phyloP scores from a whole-genome alignment of 2,329 filamentous ascomycete genomes.

The Fusarium nygamai region DNA sequence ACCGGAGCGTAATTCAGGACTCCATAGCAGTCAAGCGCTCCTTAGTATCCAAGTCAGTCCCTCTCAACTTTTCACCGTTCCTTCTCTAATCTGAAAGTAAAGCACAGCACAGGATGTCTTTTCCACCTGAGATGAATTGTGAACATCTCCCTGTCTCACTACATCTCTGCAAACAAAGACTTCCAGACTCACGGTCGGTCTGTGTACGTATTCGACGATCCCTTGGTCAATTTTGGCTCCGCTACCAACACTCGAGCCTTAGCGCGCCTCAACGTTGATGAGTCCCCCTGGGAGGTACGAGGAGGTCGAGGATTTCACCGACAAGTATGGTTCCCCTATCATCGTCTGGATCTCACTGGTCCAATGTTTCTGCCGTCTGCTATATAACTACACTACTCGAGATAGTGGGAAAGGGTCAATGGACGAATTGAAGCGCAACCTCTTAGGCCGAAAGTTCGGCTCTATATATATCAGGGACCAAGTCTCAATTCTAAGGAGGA shows the following conservation, averaged over 20 bases:
- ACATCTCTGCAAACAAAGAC: no score
- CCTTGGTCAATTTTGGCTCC: not conserved
- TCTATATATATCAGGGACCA: not conserved
- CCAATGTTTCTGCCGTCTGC: not conserved
- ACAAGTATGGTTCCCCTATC: not conserved
- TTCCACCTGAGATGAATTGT: no score
- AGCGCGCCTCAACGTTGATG: not conserved
- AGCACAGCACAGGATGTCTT: no score
- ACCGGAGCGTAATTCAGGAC: no score
- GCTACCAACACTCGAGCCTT: not conserved
- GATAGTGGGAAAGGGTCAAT: not conserved
- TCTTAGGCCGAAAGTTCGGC: not conserved
- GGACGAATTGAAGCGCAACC: not conserved
- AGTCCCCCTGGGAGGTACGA: not conserved
- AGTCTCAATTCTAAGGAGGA: no score
- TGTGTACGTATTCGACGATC: not conserved
- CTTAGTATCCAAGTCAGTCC: no score
- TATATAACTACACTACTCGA: not conserved
- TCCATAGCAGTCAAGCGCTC: no score
- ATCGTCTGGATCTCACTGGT: not conserved
- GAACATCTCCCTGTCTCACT: no score
- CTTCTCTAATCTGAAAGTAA: no score
- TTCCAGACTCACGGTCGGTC: no score
- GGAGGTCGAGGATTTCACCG: not conserved
- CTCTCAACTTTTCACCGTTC: no score